phyloP scores from a whole-genome alignment of 495 filamentous ascomycete species.

The Mycothermus thermophilus region DNA sequence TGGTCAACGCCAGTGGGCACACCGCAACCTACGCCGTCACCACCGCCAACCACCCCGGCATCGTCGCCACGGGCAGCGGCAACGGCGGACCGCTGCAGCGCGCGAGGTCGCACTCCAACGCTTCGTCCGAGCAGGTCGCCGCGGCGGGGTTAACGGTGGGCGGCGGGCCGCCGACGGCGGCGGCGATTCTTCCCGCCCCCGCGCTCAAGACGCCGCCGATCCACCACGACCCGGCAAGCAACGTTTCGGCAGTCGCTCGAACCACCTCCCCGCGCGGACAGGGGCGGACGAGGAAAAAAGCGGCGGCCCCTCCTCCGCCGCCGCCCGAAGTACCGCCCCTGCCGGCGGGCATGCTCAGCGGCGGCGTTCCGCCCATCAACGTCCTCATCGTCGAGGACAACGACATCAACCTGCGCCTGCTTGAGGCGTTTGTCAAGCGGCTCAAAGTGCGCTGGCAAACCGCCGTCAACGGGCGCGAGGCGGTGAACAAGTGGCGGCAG shows the following conservation, averaged over 20 bases:
- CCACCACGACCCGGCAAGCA: constrained; percentile 25
- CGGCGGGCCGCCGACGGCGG: too few species aligned
- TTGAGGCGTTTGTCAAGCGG: constrained; percentile 93
- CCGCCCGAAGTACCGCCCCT: constrained; percentile 33
- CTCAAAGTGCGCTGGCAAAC: constrained; percentile 97
- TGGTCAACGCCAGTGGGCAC: constrained; percentile 13
- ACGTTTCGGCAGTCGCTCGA: constrained; percentile 3
- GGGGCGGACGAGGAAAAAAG: too few species aligned
- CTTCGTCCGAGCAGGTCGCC: constrained; percentile 38
- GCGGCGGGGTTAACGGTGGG: too few species aligned
- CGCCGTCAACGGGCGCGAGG: constrained; percentile 85
- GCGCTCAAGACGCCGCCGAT: constrained; percentile 46
- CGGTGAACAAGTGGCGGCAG: constrained; percentile 78
- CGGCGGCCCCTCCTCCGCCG: constrained; percentile 45
- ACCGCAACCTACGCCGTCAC: constrained; percentile 9
- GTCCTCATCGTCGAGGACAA: constrained; percentile 98
- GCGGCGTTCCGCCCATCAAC: constrained; percentile 88
- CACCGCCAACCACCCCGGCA: too few species aligned
- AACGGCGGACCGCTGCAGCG: too few species aligned
- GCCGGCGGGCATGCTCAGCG: constrained; percentile 58
- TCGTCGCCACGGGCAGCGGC: too few species aligned
- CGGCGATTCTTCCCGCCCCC: too few species aligned
- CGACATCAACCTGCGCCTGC: constrained; percentile 82
- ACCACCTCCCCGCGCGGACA: constrained; percentile 45
- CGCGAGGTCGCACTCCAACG: constrained; percentile 41